phyloP scores from a whole-genome alignment of 2,329 filamentous ascomycete genomes.

The Clonostachys sp. region DNA sequence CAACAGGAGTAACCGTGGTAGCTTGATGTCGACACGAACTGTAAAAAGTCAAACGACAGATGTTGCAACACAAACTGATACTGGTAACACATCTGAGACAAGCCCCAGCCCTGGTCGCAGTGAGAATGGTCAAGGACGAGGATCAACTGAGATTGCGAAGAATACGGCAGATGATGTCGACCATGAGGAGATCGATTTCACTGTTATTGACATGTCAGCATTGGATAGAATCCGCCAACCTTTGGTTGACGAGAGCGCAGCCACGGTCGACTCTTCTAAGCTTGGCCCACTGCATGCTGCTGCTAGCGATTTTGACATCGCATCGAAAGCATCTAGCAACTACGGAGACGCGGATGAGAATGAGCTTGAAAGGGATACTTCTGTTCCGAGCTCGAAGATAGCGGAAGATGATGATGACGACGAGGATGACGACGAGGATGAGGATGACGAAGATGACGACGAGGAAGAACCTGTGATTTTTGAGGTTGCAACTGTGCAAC shows the following conservation, averaged over 20 bases:
- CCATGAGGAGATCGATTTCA: constrained; percentile 56
- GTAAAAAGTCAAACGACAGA: constrained; percentile 69
- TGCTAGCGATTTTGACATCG: constrained; percentile 13
- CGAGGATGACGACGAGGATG: constrained; percentile 32
- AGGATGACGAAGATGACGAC: constrained; percentile 41
- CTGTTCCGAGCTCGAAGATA: not conserved
- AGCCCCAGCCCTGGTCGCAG: constrained; percentile 50
- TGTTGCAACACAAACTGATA: constrained; percentile 56
- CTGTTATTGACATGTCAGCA: constrained; percentile 49
- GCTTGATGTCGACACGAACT: constrained; percentile 68
- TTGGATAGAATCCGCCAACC: constrained; percentile 37
- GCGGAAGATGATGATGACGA: constrained; percentile 10
- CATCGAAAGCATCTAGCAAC: constrained; percentile 16
- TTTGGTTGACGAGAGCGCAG: not conserved
- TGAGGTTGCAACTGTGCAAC: constrained; percentile 57
- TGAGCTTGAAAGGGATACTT: too few relatives aligned
- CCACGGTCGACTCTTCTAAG: not conserved
- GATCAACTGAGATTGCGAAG: constrained; percentile 27
- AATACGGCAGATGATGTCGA: constrained; percentile 14
- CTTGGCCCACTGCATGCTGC: constrained; percentile 3
- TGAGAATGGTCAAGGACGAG: constrained; percentile 41
- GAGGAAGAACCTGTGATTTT: constrained; percentile 66
- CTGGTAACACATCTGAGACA: constrained; percentile 46
- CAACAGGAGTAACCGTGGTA: constrained; percentile 62
- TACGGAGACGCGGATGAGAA: constrained; percentile 12